Evolutionary conservation across 148 eudicot genomes (phyloP), one percentile per base, ranked within the genome.

Genomic region (Linanthus parryae): DNA sequence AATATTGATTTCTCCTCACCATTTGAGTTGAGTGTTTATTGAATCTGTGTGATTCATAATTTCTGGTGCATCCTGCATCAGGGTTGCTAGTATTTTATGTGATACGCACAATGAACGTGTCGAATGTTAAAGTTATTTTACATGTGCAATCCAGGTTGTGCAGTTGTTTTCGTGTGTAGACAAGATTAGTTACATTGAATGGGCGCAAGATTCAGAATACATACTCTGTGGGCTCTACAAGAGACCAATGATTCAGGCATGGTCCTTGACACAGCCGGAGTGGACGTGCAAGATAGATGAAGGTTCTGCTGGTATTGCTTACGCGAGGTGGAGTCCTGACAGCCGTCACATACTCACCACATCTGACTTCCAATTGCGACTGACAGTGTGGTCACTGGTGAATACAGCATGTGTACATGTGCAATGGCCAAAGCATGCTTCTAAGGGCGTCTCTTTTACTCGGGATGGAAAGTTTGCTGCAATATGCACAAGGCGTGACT

Each of bases 241-340:
- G 72, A 88, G 81, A 59, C 96, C 99, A 14, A 82, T 73, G 76
- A 70, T 92, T 65, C 99, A 92, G 68, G 96, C 82, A 18, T 92
- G 99, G 99, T 92, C 99, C 2, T 63, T 92, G 56, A 68, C 83
- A 39, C 96, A 92, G 65, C 99, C 99, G 19, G 99, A 92, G 22
- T 92, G 99, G 99, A 92, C 99, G 8, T 92, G 99, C 78, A 92
- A 88, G 69, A 92, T 92, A 61, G 99, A 92, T 54, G 99, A 92
- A 57, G 99, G 99, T 44, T 80, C 85, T 48, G 95, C 99, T 46
- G 99, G 99, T 34, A 88, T 92, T 71, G 80, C 95, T 5, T 82
- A 82, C 64, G 99, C 99, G 15, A 84, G 99, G 78, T 92, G 99
- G 99, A 92, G 99, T 62, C 99, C 99, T 17, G 96, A 92, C 45